Conservation (phyloP, 345 rosid species). For the Crucihimalaya himalaica region DNA sequence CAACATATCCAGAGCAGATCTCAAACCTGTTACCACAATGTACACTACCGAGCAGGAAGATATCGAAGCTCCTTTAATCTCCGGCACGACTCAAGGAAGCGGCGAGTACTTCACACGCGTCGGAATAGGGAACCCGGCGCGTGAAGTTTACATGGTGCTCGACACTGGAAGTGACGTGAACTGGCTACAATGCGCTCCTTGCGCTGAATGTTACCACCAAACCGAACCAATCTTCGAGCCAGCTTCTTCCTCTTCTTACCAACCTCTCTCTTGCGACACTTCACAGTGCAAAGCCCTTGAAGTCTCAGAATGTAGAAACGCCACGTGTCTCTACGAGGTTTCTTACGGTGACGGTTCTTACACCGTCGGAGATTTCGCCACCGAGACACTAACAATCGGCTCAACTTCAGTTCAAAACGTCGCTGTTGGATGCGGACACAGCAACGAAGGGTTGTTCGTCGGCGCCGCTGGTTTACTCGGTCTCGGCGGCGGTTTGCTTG, state of each 20-base stretch:
- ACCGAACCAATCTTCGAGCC: constrained; percentile 88
- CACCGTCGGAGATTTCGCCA: constrained; percentile 80
- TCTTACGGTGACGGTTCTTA: constrained; percentile 92
- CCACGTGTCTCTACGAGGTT: constrained; percentile 75
- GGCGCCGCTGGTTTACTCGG: constrained; percentile 93
- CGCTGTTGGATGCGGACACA: constrained; percentile 90
- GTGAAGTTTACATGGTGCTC: constrained; percentile 67
- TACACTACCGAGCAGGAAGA: constrained; percentile 29
- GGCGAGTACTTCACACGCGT: constrained; percentile 94
- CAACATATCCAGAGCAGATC: constrained; percentile 51
- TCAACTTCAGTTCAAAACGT: constrained; percentile 55
- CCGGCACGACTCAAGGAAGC: constrained; percentile 85
- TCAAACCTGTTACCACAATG: constrained; percentile 42
- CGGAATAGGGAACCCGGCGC: constrained; percentile 79
- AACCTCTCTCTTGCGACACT: constrained; percentile 63
- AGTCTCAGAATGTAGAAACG: constrained; percentile 63
- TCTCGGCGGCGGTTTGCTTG: constrained; percentile 81
- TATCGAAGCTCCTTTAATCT: constrained; percentile 60
- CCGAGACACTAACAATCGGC: constrained; percentile 73
- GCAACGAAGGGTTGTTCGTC: constrained; percentile 71
- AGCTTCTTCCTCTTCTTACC: constrained; percentile 59
- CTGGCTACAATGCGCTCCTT: constrained; percentile 90
- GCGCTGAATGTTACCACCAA: constrained; percentile 87
- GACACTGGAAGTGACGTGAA: constrained; percentile 92
- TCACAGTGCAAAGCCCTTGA: constrained; percentile 68